These are phyloP conservation scores for Lineolata rhizophorae DNA, from an alignment of 495 filamentous ascomycete species.

Conservation along the genomic window DNA sequence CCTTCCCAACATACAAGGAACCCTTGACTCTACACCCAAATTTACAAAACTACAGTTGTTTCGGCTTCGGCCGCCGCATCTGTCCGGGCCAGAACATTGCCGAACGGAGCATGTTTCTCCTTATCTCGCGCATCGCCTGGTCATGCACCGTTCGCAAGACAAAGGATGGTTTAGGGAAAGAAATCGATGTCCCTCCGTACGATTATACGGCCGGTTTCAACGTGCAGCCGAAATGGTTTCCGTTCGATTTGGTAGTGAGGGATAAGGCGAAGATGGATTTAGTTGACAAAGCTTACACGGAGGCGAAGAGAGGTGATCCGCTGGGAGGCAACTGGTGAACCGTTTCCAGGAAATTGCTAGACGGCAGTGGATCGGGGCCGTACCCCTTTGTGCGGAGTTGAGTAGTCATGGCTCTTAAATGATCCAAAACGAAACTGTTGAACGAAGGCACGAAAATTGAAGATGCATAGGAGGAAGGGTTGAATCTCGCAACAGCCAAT, in stretches of 20 bases:
- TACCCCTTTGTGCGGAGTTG: too few relatives aligned
- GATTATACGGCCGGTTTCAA: conserved; percentile 1
- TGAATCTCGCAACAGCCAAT: too few relatives aligned
- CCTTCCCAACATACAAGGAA: conserved; percentile 13
- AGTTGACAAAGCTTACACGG: not conserved
- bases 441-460: too few relatives aligned
- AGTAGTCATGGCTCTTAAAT: too few relatives aligned
- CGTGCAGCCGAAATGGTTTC: conserved; percentile 1
- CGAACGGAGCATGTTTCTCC: conserved; percentile 16
- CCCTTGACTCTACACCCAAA: conserved; percentile 13
- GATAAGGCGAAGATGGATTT: not conserved
- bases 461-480: too few relatives aligned
- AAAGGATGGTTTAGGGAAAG: conserved; percentile 13
- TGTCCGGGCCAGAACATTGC: conserved; percentile 15
- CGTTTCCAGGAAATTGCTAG: too few relatives aligned
- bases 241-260: not conserved
- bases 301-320: not conserved
- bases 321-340: too few relatives aligned
- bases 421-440: too few relatives aligned
- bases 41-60: conserved; percentile 11
- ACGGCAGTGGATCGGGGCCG: too few relatives aligned
- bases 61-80: conserved; percentile 17
- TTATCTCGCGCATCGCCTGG: conserved; percentile 14
- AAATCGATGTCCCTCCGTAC: conserved; percentile 17
- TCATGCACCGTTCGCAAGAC: conserved; percentile 17